These are phyloP conservation scores for Zelopaecilomyces penicillatus DNA, from an alignment of 2,329 filamentous ascomycete species.

Conservation along the genomic window DNA sequence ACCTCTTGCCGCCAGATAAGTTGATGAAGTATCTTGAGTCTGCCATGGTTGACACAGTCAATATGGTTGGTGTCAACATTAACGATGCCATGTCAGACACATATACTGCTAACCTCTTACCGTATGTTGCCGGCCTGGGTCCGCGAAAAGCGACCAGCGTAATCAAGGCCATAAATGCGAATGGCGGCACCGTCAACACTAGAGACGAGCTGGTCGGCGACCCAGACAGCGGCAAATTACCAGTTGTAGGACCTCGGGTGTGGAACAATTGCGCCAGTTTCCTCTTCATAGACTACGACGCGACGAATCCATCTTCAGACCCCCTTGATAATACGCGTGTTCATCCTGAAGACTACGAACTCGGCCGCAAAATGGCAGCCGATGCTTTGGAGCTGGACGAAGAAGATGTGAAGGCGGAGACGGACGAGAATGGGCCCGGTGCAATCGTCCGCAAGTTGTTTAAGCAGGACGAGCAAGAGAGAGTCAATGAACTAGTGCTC, in stretches of 20 bases:
- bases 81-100: slow-evolving; percentile 79
- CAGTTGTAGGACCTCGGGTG: slow-evolving; percentile 79
- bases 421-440: slow-evolving; percentile 78
- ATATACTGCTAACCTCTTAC: slow-evolving; percentile 78
- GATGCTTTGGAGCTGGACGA: slow-evolving; percentile 95
- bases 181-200: slow-evolving; percentile 76
- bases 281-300: slow-evolving; percentile 80
- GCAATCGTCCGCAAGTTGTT: slow-evolving; percentile 94
- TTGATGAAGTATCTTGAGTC: slow-evolving; percentile 80
- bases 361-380: slow-evolving; percentile 96
- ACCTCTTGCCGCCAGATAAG: slow-evolving; percentile 80
- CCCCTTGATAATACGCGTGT: slow-evolving; percentile 95
- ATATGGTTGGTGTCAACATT: slow-evolving; percentile 89
- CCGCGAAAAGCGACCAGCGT: slow-evolving; percentile 78
- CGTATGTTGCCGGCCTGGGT: slow-evolving; percentile 84
- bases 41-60: slow-evolving; percentile 98
- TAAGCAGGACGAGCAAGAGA: slow-evolving; percentile 85
- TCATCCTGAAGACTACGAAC: slow-evolving; percentile 95
- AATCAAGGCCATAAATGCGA: slow-evolving; percentile 74
- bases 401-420: slow-evolving; percentile 93
- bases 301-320: slow-evolving; percentile 73
- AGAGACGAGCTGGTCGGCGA: slow-evolving; percentile 85
- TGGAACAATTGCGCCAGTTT: slow-evolving; percentile 98
- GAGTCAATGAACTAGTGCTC: slow-evolving; percentile 90
- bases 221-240: slow-evolving; percentile 65